Percentiles rank a stretch among this genome's conserved stretches.
Evolutionary conservation across 805 yeast genomes (phyloP).

Genomic region (Myxozyma vanderwaltii): DNA sequence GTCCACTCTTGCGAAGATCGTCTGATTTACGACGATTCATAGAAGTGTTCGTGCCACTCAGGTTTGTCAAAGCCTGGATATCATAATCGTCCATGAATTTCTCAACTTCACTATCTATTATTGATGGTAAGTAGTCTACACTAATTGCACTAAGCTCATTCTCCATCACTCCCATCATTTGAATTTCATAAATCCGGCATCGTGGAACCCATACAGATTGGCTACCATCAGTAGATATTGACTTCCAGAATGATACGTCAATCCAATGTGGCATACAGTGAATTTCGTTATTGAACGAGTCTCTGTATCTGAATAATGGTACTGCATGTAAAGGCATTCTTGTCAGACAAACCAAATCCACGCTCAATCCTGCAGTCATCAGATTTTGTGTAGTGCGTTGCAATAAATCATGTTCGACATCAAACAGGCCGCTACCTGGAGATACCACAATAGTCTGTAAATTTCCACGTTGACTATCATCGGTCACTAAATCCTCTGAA

Average conservation of each 20-base stretch:
- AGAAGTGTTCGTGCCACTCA: not conserved
- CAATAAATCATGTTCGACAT: constrained; percentile 79
- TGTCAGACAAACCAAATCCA: constrained; percentile 85
- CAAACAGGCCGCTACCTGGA: constrained; percentile 92
- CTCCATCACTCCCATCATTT: constrained; percentile 98
- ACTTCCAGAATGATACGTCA: constrained; percentile 85
- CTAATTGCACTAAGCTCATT: constrained; percentile 74
- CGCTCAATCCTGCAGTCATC: constrained; percentile 76
- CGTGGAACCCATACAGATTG: constrained; percentile 74
- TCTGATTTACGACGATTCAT: constrained; percentile 14
- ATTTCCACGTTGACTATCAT: constrained; percentile 87
- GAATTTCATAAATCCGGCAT: constrained; percentile 90
- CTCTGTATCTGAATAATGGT: constrained; percentile 73
- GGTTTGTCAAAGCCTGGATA: constrained; percentile 32
- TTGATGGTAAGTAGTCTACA: constrained; percentile 57
- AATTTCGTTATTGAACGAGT: constrained; percentile 31
- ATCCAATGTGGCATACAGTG: constrained; percentile 95
- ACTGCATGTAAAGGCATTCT: constrained; percentile 91
- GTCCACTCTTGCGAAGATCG: constrained; percentile 14
- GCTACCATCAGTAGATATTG: constrained; percentile 49
- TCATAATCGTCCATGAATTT: constrained; percentile 75
- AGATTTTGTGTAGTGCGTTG: constrained; percentile 74
- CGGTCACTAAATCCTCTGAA: constrained; percentile 74
- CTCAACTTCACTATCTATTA: constrained; percentile 43
- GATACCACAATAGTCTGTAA: constrained; percentile 84